Conservation (phyloP, 108 stramenopile genomes). For the Nitzschia palea region DNA sequence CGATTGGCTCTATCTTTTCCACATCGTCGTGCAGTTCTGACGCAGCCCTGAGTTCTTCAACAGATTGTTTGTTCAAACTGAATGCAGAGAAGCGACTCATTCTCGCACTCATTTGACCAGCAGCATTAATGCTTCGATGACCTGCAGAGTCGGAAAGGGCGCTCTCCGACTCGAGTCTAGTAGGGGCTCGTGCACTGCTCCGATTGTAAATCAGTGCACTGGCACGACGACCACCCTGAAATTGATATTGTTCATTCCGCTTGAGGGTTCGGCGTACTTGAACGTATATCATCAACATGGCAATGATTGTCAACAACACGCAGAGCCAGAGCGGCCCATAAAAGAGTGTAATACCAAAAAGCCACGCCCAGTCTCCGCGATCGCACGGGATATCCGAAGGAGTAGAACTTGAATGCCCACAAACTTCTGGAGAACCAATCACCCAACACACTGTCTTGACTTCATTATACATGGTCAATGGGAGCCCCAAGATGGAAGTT, state of each 20-base stretch:
- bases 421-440: conserved; percentile 28
- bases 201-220: neutral
- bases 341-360: conserved; percentile 32
- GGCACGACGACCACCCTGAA: neutral
- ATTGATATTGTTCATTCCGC: neutral
- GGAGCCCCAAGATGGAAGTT: conserved; percentile 26
- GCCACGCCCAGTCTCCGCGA: conserved; percentile 37
- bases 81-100: neutral
- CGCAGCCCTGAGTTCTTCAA: no score
- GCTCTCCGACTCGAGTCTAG: neutral
- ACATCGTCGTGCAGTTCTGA: neutral
- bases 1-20: neutral
- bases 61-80: neutral
- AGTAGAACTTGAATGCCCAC: conserved; percentile 18
- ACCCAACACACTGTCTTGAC: conserved; percentile 34
- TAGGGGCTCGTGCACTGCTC: neutral
- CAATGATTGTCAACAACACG: conserved; percentile 14
- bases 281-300: conserved; percentile 21
- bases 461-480: conserved; percentile 33
- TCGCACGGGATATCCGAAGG: conserved; percentile 25
- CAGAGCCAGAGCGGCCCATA: conserved; percentile 44
- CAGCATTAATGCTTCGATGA: neutral
- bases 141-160: neutral
- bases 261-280: conserved; percentile 13
- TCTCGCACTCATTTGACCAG: neutral